These are phyloP conservation scores for Kwoniella mangroviensis DNA, from an alignment of 768 basidiomycete genomes.

Conservation along the genomic window DNA sequence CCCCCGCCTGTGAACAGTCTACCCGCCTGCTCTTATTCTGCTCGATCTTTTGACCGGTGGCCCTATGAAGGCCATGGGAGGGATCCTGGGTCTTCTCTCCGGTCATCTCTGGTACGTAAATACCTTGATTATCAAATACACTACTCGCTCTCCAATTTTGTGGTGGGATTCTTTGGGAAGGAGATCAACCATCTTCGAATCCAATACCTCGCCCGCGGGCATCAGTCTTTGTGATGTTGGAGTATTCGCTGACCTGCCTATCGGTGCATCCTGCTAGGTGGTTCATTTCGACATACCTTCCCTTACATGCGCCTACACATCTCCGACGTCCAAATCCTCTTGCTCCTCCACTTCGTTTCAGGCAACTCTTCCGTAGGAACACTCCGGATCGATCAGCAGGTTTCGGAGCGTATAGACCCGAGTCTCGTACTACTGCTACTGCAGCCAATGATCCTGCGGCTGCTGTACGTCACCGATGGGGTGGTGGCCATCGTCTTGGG, in stretches of 20 bases:
- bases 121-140: too few relatives aligned
- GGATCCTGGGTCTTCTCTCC: constrained; percentile 50
- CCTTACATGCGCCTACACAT: constrained; percentile 46
- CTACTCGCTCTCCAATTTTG: too few relatives aligned
- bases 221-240: background rate
- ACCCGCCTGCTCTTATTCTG: constrained; percentile 50
- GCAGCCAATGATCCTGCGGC: constrained; percentile 23
- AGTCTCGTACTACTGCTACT: constrained; percentile 13
- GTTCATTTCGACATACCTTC: constrained; percentile 54
- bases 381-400: constrained; percentile 14
- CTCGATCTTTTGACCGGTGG: constrained; percentile 55
- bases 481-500: constrained; percentile 51
- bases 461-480: constrained; percentile 53
- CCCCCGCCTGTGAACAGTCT: constrained; percentile 36
- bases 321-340: constrained; percentile 49
- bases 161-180: too few relatives aligned
- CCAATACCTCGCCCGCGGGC: background rate
- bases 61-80: constrained; percentile 48
- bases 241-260: background rate
- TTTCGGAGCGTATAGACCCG: constrained; percentile 10
- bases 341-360: constrained; percentile 39
- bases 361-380: constrained; percentile 31
- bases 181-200: too few relatives aligned
- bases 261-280: constrained; percentile 41
- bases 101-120: constrained; percentile 52